A percentile compares a stretch with the other conserved stretches of the same genome.
These are phyloP conservation scores for Neoascochyta sp. DNA, from an alignment of 2,329 filamentous ascomycete genomes.

Conservation along the genomic window DNA sequence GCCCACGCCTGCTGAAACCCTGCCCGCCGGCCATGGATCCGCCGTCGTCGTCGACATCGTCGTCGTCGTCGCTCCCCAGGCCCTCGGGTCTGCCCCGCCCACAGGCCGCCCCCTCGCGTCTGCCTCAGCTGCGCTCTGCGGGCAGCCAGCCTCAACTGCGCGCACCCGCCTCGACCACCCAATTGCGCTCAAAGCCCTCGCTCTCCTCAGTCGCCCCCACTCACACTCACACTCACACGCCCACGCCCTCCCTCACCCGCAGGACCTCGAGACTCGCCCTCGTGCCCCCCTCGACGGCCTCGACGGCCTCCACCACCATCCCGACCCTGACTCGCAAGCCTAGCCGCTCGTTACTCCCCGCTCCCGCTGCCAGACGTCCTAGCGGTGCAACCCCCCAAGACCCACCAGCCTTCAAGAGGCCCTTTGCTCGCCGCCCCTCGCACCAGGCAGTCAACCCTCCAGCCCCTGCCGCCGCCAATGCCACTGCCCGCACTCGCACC, in stretches of 20 bases:
- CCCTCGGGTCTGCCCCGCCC: conserved; percentile 47
- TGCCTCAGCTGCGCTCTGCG: conserved; percentile 48
- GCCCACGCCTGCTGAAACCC: conserved; percentile 4
- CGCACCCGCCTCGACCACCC: conserved; percentile 45
- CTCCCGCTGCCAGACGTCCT: conserved; percentile 19
- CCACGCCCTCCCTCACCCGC: conserved; percentile 24
- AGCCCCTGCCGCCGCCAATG: conserved; percentile 11
- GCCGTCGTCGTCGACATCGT: too few relatives aligned
- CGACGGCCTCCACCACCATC: conserved; percentile 11
- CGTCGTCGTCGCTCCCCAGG: conserved; percentile 26
- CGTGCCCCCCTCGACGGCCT: conserved; percentile 19
- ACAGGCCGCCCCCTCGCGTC: conserved; percentile 46
- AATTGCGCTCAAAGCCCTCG: conserved; percentile 34
- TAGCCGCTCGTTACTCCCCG: conserved; percentile 21
- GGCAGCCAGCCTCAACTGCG: conserved; percentile 42
- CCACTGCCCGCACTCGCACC: too few relatives aligned
- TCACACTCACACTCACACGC: conserved; percentile 1
- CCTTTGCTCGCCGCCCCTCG: conserved; percentile 34
- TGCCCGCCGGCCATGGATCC: conserved; percentile 30
- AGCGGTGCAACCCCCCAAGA: conserved; percentile 19
- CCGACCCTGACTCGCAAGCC: conserved; percentile 1
- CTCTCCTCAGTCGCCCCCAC: conserved; percentile 17
- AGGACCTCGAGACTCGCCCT: conserved; percentile 32
- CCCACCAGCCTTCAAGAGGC: conserved; percentile 36
- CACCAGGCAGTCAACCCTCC: conserved; percentile 25